Conservation (phyloP, 176 grass and related monocot species). For the Panicum miliaceum region DNA sequence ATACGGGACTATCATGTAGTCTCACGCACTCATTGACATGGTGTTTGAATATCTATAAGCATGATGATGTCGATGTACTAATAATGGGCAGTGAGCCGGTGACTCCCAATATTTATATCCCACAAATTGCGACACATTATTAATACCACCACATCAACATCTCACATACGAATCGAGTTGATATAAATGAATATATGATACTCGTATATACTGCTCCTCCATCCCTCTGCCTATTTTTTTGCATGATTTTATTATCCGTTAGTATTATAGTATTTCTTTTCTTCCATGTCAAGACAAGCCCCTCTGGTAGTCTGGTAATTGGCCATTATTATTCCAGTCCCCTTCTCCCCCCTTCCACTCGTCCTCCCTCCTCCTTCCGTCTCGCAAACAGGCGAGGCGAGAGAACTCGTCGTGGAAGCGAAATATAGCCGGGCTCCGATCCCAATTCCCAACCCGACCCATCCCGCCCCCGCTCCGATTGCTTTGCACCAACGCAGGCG, state of each 20-base stretch:
- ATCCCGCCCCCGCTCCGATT: conserved; percentile 12
- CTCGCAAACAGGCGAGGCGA: conserved; percentile 9
- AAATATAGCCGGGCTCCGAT: conserved; percentile 50
- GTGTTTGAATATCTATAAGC: neutral
- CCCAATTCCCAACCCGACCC: conserved; percentile 34
- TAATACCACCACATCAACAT: neutral
- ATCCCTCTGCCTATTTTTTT: neutral
- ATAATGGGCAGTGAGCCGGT: neutral
- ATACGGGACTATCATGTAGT: neutral
- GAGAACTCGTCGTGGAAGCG: conserved; percentile 19
- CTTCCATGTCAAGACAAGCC: conserved; percentile 19
- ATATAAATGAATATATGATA: neutral
- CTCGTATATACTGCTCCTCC: neutral
- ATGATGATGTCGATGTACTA: neutral
- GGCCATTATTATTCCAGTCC: conserved; percentile 10
- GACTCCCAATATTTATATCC: neutral
- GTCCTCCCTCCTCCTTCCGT: neutral
- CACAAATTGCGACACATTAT: neutral
- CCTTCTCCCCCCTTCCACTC: conserved; percentile 16
- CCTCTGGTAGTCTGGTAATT: neutral
- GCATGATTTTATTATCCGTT: neutral
- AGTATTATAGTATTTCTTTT: neutral
- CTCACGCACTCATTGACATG: neutral
- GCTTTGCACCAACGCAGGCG: conserved; percentile 23
- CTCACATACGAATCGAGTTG: neutral